Conservation (phyloP, 257 asterid genomes). For the Solanum lycopersicoides region DNA sequence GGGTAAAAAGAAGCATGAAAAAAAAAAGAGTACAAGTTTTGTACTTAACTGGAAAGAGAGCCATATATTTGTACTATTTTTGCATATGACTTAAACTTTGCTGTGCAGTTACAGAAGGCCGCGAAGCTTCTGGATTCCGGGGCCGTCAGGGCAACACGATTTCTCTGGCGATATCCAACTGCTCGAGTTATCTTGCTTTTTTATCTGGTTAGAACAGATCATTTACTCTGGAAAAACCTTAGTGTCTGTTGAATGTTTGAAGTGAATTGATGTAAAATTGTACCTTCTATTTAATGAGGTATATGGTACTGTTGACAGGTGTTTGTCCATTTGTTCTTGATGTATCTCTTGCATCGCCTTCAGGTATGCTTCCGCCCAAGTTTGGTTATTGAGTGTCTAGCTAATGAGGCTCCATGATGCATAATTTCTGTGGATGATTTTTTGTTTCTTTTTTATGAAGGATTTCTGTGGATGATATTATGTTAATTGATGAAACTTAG, state of each 20-base stretch:
- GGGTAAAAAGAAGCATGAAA: neutral
- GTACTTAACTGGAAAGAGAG: neutral
- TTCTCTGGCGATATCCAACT: constrained; percentile 95
- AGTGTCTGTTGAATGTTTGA: neutral
- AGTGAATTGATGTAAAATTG: neutral
- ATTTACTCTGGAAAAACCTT: neutral
- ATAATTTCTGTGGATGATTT: neutral
- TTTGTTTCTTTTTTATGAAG: neutral
- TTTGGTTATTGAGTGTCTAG: neutral
- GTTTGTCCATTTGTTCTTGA: constrained; percentile 96
- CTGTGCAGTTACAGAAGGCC: constrained; percentile 86
- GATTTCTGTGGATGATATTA: neutral
- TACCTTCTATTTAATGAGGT: neutral
- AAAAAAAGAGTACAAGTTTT: neutral
- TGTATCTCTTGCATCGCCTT: constrained; percentile 96
- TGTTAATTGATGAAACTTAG: neutral
- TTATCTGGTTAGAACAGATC: constrained; percentile 67
- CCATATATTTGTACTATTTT: neutral
- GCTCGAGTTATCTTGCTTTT: constrained; percentile 84
- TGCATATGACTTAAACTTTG: constrained; percentile 1
- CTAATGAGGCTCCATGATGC: neutral
- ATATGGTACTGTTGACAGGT: constrained; percentile 47
- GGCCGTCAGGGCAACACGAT: constrained; percentile 95
- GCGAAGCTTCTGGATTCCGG: constrained; percentile 87
- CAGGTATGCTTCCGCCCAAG: constrained; percentile 53